A percentile compares a stretch with the other conserved stretches of the same genome.
phyloP scores from a whole-genome alignment of 192 early-diverging fungal genomes.

The Geranomyces variabilis region DNA sequence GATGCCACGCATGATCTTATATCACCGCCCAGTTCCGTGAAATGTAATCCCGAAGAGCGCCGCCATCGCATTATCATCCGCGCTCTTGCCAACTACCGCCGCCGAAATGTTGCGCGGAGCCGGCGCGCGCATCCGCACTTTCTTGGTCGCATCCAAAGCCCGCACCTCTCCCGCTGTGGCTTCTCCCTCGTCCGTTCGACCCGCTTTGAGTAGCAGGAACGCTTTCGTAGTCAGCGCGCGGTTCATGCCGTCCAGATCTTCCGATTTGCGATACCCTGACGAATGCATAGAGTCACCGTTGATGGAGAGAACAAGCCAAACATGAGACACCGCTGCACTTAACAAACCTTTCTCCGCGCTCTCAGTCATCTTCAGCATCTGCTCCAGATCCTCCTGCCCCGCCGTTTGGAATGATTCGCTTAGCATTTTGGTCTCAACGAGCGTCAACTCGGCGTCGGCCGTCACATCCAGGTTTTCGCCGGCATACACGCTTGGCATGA shows the following conservation, averaged over 20 bases:
- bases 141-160: background rate
- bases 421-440: background rate
- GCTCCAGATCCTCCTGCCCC: background rate
- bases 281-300: too few species aligned
- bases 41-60: too few species aligned
- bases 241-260: background rate
- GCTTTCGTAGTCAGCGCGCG: background rate
- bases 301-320: background rate
- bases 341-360: background rate
- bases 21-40: too few species aligned
- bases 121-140: background rate
- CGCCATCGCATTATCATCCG: too few species aligned
- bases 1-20: too few species aligned
- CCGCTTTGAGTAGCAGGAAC: background rate
- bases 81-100: too few species aligned
- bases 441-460: background rate
- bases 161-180: background rate
- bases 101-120: too few species aligned
- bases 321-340: background rate
- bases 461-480: background rate
- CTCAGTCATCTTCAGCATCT: background rate
- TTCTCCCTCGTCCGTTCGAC: background rate
- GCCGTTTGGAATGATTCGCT: background rate
- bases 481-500: conserved; percentile 6
- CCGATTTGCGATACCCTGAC: background rate